These are phyloP conservation scores for Cercospora nicotianae DNA, from an alignment of 2,329 filamentous ascomycete species.

Conservation along the genomic window DNA sequence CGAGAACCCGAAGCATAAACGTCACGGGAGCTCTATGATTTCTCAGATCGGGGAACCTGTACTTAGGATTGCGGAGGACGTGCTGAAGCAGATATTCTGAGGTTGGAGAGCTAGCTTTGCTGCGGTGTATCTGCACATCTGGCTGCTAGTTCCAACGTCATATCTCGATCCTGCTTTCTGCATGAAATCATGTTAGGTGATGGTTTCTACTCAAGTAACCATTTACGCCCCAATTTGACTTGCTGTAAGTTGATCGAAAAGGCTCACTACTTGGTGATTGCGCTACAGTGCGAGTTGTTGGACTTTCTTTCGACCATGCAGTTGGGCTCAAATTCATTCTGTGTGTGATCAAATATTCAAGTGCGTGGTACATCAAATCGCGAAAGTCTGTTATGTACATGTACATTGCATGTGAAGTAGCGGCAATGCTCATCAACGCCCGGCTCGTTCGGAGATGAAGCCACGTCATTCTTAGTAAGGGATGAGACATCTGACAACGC, in stretches of 20 bases:
- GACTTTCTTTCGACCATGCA: neutral
- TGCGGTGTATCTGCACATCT: neutral
- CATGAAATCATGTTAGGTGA: neutral
- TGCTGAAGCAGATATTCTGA: slow-evolving; percentile 18
- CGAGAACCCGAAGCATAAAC: slow-evolving; percentile 3
- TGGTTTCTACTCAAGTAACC: neutral
- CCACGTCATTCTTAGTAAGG: neutral
- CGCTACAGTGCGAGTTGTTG: neutral
- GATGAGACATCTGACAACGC: slow-evolving; percentile 2
- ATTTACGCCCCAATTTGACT: neutral
- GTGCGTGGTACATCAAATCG: neutral
- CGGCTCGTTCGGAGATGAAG: neutral
- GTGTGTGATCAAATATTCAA: neutral
- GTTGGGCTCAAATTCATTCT: neutral
- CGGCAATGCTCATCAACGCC: neutral
- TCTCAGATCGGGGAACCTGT: slow-evolving; percentile 19
- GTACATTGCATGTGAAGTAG: neutral
- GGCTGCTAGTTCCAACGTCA: neutral
- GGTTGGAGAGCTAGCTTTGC: neutral
- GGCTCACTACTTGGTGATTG: neutral
- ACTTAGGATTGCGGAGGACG: slow-evolving; percentile 18
- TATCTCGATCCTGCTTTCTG: neutral
- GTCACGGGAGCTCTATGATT: slow-evolving; percentile 12
- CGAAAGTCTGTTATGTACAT: no score
- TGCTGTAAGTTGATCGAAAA: neutral